Evolutionary conservation across 2,329 filamentous ascomycete genomes (phyloP), one percentile per base, ranked within the genome.

Genomic region (Hypoxylon sp.): DNA sequence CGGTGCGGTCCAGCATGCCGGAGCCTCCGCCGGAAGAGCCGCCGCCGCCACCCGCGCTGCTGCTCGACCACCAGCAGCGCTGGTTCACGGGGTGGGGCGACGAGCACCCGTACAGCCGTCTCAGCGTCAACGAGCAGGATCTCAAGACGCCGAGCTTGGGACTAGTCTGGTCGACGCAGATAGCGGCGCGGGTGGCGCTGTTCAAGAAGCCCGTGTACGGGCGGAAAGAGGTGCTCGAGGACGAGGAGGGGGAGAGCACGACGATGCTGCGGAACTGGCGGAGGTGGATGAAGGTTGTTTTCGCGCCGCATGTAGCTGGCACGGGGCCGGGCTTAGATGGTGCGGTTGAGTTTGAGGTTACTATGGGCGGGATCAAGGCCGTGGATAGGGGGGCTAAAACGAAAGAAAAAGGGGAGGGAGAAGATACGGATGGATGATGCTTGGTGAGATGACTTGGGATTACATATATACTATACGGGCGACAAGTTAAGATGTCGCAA

Each of bases 51-150:
- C 80, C 85, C 11, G 88, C 90, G 0, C 84, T 98, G 39, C 87
- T 88, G 33, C 87, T 98, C 8, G 91, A 97, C 74, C 92, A 98
- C 80, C 95, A 98, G 80, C 94, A 98, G 79, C 88, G 92, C 47
- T 98, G 94, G 88, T 97, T 98, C 81, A 97, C 94, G 3, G 94
- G 96, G 70, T 98, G 96, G 95, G 94, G 95, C 22, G 93, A 97
- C 78, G 85, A 90, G 47, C 42, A 66, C 39, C 63, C 62, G 82
- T 85, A 26, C 75, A 79, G 26, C 78, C 82, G 14, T 74, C 80
- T 26, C 79, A 82, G 53, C 53, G 11, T 8, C 17, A 29, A 44
- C 19, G 76, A 81, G 22, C 51, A 29, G 11, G 78, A 82, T 26
- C 81, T 91, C 61, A 98, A 98, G 81, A 97, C 93, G 0, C 95